Evolutionary conservation across 805 yeast species (phyloP), one percentile per base, ranked within the genome.

Genomic region (Candida nitratophila): DNA sequence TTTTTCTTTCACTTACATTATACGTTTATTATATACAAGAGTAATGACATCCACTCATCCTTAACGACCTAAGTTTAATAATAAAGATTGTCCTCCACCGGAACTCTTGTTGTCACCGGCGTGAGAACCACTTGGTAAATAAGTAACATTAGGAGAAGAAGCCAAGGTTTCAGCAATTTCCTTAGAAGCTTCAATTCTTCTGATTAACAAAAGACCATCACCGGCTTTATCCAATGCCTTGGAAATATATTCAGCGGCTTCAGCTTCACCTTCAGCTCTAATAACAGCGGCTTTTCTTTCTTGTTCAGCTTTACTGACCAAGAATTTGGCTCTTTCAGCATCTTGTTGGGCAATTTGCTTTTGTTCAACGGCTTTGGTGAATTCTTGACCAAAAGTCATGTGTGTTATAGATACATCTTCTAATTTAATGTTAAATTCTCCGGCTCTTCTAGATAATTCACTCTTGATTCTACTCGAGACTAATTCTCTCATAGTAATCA

Each of bases 261-360:
- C 98, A 41, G 99, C 99, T 70, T 93, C 99, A 69, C 98, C 99
- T 68, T 93, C 99, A 26, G 99, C 99, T 58, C 98, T 81, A 53
- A 93, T 90, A 56, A 93, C 88, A 40, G 86, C 72, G 2, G 98
- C 99, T 65, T 85, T 90, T 62, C 96, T 80, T 66, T 91, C 98
- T 70, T 93, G 99, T 66, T 93, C 97, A 9, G 98, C 98, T 62
- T 85, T 85, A 61, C 90, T 97, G 44, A 93, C 97, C 43, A 87
- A 72, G 61, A 79, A 93, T 59, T 84, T 85, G 47, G 98, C 96
- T 54, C 99, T 78, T 71, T 93, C 98, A 21, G 99, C 98, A 62
- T 93, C 99, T 69, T 93, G 99, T 70, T 93, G 99, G 29, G 99
- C 99, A 68, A 93, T 95, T 69, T 93, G 98, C 65, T 93, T 93